Base-by-base conservation (phyloP, 2,329 filamentous ascomycete genomes). In the Aureobasidium sp. region DNA sequence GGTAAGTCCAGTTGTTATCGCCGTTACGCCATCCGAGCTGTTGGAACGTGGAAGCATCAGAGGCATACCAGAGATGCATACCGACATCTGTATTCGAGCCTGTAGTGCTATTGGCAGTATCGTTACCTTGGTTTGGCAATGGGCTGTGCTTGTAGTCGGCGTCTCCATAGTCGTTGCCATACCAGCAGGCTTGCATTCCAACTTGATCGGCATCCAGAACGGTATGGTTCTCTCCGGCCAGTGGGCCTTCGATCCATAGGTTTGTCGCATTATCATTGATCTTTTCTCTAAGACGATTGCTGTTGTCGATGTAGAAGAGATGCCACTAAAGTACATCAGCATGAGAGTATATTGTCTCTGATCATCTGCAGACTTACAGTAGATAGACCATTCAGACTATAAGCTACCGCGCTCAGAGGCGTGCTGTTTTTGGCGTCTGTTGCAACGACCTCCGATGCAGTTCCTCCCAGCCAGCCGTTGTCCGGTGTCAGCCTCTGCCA, bases 21-120 rank as follows among this genome's bases (percentile, higher is more conserved):
- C 74, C 73, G 9, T 72, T 71, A 37, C 73, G 72, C 76, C 76
- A 79, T 1, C 71, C 72, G 35, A 73, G 72, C 62, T 77, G 74
- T 45, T 75, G 62, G 63, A 79, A 77, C 0, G 75, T 76, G 0
- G 69, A 71, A 7, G 70, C 68, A 62, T 75, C 71, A n/a, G 65
- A 68, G 5, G 75, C 73, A 62, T 74, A 78, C 76, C 77, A 79
- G 40, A 78, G 68, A 63, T 77, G 74, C 71, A 78, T 78, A 24
- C 76, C 77, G 6, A 70, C 66, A 31, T 70, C 66, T 6, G 67
- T 64, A 56, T 69, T 70, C 4, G 68, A 66, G 17, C 68, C 66
- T 2, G 67, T 66, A 31, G 69, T 70, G 8, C 66, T 65, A 19
- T 72, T 71, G 27, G 44, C 37, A 14, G 52, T 27, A 53, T 19